A percentile compares a stretch with the other conserved stretches of the same genome.
These are phyloP conservation scores for Lonicera japonica DNA, from an alignment of 129 eudicot genomes.

Conservation along the genomic window DNA sequence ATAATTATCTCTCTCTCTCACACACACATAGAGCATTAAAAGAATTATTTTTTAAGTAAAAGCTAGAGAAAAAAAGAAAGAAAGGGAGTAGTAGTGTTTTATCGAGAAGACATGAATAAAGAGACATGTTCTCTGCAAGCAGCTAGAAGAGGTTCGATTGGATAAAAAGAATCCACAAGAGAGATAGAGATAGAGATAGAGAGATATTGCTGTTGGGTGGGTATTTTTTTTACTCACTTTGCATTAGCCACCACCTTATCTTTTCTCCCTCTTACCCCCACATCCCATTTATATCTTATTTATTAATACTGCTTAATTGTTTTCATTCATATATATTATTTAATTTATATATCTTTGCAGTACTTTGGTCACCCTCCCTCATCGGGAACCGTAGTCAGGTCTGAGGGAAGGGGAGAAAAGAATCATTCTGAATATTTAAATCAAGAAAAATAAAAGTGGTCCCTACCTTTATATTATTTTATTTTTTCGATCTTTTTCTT, in stretches of 20 bases:
- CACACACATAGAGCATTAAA: too few relatives aligned
- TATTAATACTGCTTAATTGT: constrained; percentile 7
- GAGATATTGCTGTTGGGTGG: constrained; percentile 70
- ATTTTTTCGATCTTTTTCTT: background rate
- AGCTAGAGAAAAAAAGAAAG: too few relatives aligned
- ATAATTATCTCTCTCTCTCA: too few relatives aligned
- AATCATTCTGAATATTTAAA: constrained; percentile 16
- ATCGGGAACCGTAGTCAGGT: constrained; percentile 34
- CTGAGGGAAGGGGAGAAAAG: constrained; percentile 10
- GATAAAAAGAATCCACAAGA: constrained; percentile 64
- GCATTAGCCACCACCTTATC: constrained; percentile 68
- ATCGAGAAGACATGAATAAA: constrained; percentile 39
- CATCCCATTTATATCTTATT: constrained; percentile 27
- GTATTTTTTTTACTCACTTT: constrained; percentile 27
- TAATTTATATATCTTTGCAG: background rate
- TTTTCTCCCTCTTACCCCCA: constrained; percentile 17
- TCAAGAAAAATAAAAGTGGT: constrained; percentile 23
- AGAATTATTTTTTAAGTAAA: too few relatives aligned
- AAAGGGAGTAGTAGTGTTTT: background rate
- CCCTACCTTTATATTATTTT: too few relatives aligned
- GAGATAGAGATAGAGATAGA: too few relatives aligned
- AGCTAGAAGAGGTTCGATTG: constrained; percentile 79
- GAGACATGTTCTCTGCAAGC: constrained; percentile 72
- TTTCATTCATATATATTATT: too few relatives aligned
- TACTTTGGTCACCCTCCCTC: constrained; percentile 23